phyloP scores from a whole-genome alignment of 2,329 filamentous ascomycete species.

The Clarireedia hainanense region DNA sequence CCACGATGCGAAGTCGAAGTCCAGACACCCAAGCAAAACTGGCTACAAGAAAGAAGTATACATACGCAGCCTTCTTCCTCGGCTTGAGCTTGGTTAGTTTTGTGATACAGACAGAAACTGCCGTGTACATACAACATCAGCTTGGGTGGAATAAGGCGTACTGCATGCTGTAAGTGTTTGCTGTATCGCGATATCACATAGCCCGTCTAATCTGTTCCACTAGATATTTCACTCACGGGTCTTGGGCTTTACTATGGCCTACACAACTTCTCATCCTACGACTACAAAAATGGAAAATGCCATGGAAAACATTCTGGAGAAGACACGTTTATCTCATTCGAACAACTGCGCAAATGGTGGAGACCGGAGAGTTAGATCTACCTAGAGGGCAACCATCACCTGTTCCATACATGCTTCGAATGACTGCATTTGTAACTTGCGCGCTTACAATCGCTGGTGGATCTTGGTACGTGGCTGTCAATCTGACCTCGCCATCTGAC shows the following conservation, averaged over 20 bases:
- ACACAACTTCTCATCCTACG: conserved; percentile 73
- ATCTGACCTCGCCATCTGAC: conserved; percentile 86
- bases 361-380: conserved; percentile 66
- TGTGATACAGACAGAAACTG: conserved; percentile 90
- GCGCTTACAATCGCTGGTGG: conserved; percentile 84
- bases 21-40: conserved; percentile 56
- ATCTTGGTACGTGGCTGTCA: conserved; percentile 93
- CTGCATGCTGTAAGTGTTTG: conserved; percentile 74
- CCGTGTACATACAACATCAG: conserved; percentile 87
- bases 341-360: conserved; percentile 75
- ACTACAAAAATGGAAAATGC: conserved; percentile 66
- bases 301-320: conserved; percentile 83
- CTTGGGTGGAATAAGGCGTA: conserved; percentile 97
- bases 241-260: conserved; percentile 87
- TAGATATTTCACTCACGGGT: conserved; percentile 84
- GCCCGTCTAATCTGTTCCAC: conserved; percentile 3
- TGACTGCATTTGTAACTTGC: conserved; percentile 74
- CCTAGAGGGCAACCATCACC: conserved; percentile 44
- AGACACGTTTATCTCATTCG: conserved; percentile 55
- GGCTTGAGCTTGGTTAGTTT: conserved; percentile 78
- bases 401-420: conserved; percentile 67
- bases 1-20: conserved; percentile 70
- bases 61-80: conserved; percentile 78
- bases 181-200: neutral
- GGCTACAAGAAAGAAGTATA: conserved; percentile 74